Evolutionary conservation across 768 basidiomycete genomes (phyloP).

Genomic region (Jaapia argillacea): DNA sequence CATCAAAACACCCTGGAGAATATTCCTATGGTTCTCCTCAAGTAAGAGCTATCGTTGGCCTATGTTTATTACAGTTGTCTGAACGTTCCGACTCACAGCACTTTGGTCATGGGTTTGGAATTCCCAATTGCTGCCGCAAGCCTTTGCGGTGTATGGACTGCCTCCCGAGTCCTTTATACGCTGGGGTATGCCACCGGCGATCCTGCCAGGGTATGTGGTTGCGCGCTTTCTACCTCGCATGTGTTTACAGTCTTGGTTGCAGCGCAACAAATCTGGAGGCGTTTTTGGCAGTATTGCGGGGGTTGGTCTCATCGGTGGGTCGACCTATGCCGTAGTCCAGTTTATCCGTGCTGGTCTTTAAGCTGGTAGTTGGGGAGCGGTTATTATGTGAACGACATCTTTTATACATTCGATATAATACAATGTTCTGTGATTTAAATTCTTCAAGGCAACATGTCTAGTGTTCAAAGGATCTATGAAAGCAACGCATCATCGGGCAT

Average conservation of each 20-base stretch:
- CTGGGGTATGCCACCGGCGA: conserved; percentile 33
- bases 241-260: neutral
- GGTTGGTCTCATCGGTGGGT: too few relatives aligned
- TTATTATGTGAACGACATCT: too few relatives aligned
- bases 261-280: neutral
- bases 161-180: conserved; percentile 35
- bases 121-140: conserved; percentile 32
- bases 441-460: too few relatives aligned
- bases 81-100: conserved; percentile 17
- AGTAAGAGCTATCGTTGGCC: conserved; percentile 6
- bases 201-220: conserved; percentile 26
- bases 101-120: conserved; percentile 28
- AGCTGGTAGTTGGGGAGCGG: too few relatives aligned
- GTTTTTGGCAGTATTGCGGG: too few relatives aligned
- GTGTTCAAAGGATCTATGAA: too few relatives aligned
- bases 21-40: conserved; percentile 15
- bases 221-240: too few relatives aligned
- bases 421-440: too few relatives aligned
- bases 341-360: too few relatives aligned
- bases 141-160: conserved; percentile 28
- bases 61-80: neutral
- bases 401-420: too few relatives aligned
- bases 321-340: too few relatives aligned
- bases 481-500: too few relatives aligned
- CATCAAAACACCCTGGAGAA: conserved; percentile 49